Conservation (phyloP, 257 asterid species). For the Solanum habrochaites region DNA sequence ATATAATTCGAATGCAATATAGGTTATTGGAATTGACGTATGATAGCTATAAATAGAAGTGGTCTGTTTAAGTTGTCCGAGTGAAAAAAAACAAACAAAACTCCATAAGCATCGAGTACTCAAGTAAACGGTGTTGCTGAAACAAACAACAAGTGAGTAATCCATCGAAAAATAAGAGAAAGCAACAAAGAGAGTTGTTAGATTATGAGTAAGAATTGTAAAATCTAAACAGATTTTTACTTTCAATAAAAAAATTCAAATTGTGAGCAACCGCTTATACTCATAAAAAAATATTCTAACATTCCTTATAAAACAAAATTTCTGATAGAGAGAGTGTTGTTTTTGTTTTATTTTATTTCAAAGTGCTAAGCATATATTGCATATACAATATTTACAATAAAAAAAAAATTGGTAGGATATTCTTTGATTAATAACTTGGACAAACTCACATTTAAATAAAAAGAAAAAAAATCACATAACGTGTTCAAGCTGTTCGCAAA, state of each 20-base stretch:
- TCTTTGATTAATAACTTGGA: not conserved
- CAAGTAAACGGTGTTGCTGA: not conserved
- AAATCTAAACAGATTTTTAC: no score
- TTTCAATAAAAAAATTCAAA: no score
- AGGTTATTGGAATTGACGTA: not conserved
- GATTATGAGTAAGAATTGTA: not conserved
- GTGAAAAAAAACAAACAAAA: no score
- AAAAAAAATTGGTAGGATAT: not conserved
- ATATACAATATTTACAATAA: no score
- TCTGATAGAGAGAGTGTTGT: not conserved
- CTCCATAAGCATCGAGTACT: no score
- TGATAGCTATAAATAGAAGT: not conserved
- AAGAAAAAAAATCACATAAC: no score
- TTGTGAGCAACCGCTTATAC: no score
- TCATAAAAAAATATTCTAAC: not conserved
- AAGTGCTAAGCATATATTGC: no score
- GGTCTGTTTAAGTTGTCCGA: no score
- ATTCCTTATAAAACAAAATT: not conserved
- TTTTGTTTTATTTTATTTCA: not conserved
- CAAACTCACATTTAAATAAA: not conserved
- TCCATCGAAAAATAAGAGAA: no score
- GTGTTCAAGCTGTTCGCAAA: no score
- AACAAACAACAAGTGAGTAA: not conserved
- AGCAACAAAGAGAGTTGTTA: not conserved
- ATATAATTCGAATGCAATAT: no score